A percentile compares a stretch with the other conserved stretches of the same genome.
phyloP scores from a whole-genome alignment of 176 grass and related monocot species.

The Aegilops tauschii region DNA sequence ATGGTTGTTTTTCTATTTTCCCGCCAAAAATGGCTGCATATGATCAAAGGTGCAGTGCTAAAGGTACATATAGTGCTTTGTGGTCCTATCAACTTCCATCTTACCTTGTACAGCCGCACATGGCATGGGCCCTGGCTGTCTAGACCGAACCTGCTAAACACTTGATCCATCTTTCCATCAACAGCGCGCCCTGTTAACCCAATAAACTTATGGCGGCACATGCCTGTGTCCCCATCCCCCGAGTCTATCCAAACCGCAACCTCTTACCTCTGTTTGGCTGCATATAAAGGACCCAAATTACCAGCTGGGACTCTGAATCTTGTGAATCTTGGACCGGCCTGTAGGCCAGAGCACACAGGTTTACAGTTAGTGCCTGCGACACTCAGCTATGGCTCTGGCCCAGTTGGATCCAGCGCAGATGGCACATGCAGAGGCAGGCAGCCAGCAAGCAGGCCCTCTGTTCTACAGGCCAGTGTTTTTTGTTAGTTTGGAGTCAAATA shows the following conservation, averaged over 20 bases:
- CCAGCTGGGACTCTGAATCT: not conserved
- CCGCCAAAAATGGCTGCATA: conserved; percentile 15
- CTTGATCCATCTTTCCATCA: conserved; percentile 19
- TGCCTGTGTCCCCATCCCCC: conserved; percentile 23
- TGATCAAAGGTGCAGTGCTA: conserved; percentile 11
- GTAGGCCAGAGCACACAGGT: conserved; percentile 17
- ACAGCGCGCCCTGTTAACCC: conserved; percentile 5
- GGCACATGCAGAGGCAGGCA: not conserved
- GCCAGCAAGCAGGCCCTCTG: not conserved
- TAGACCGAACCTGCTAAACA: conserved; percentile 31
- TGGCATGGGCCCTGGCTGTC: conserved; percentile 44
- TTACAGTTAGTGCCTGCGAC: conserved; percentile 22
- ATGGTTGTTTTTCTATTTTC: conserved; percentile 2
- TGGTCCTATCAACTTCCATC: conserved; percentile 25
- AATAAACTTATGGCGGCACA: conserved; percentile 41
- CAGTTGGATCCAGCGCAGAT: conserved; percentile 29
- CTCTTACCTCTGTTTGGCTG: not conserved
- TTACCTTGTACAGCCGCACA: conserved; percentile 50
- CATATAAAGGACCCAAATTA: conserved; percentile 12
- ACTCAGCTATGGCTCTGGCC: conserved; percentile 10
- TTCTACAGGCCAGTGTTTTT: not conserved
- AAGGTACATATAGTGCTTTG: conserved; percentile 30
- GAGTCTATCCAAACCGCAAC: conserved; percentile 5
- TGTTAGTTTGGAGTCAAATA: not conserved
- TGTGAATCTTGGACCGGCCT: conserved; percentile 32